Percentiles rank a stretch among this genome's conserved stretches.
These are phyloP conservation scores for Stephanodiscus triporus DNA, from an alignment of 108 stramenopile genomes.

Conservation along the genomic window DNA sequence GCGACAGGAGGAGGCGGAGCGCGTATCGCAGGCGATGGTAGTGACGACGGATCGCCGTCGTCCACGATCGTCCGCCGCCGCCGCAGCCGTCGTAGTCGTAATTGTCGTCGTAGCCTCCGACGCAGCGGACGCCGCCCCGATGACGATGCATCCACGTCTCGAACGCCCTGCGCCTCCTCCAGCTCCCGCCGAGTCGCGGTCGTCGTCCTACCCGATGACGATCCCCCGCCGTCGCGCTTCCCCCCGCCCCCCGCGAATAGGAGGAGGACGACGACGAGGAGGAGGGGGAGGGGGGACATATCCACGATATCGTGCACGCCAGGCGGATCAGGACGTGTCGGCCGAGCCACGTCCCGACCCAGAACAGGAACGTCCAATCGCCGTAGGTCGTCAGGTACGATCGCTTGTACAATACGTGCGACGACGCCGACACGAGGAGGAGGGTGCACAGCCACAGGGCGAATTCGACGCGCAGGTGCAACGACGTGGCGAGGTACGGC, in stretches of 20 bases:
- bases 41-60: neutral
- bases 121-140: neutral
- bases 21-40: slow-evolving; percentile 22
- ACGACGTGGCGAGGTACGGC: slow-evolving; percentile 29
- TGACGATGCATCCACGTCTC: slow-evolving; percentile 15
- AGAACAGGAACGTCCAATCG: slow-evolving; percentile 30
- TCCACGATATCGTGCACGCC: slow-evolving; percentile 39
- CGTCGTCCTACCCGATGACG: neutral
- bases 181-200: slow-evolving; percentile 5
- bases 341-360: slow-evolving; percentile 33
- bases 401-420: slow-evolving; percentile 28
- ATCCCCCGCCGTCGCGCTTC: neutral
- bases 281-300: slow-evolving; percentile 5
- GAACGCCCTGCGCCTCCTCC: slow-evolving; percentile 37
- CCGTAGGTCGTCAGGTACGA: slow-evolving; percentile 32
- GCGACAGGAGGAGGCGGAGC: slow-evolving; percentile 7
- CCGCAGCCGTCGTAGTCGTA: too few relatives aligned
- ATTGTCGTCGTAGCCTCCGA: too few relatives aligned
- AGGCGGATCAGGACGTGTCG: slow-evolving; percentile 36
- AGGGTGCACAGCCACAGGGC: slow-evolving; percentile 35
- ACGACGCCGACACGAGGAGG: slow-evolving; percentile 30
- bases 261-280: too few relatives aligned
- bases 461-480: slow-evolving; percentile 45
- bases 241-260: neutral
- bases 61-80: neutral